A percentile compares a stretch with the other conserved stretches of the same genome.
Conservation (phyloP, 2,329 filamentous ascomycete species). For the Balansia obtecta region DNA sequence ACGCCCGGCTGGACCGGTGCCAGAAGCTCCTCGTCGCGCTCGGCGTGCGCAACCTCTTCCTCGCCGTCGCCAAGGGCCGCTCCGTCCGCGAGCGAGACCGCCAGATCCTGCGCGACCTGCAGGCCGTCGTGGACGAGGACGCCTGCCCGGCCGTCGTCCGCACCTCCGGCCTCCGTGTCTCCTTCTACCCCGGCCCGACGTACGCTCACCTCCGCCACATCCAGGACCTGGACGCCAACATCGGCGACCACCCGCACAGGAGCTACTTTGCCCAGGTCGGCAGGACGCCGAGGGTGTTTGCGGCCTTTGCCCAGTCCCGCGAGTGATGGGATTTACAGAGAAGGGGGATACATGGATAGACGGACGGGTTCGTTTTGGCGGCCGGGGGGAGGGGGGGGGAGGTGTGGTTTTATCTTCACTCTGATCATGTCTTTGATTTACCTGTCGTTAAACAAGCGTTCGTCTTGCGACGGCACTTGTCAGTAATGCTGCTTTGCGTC, state of each 20-base stretch:
- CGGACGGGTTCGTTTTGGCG: no score
- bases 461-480: no score
- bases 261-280: constrained; percentile 6
- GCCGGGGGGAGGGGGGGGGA: no score
- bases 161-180: constrained; percentile 1
- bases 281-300: constrained; percentile 6
- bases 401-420: no score
- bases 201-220: constrained; percentile 1
- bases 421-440: no score
- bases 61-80: neutral
- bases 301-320: constrained; percentile 5
- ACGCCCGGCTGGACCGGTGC: neutral
- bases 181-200: constrained; percentile 3
- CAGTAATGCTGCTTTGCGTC: no score
- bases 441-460: no score
- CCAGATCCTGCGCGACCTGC: constrained; percentile 4
- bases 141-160: neutral
- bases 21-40: constrained; percentile 7
- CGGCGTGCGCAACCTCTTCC: constrained; percentile 6
- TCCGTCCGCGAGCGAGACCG: constrained; percentile 3
- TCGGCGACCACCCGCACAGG: neutral
- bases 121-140: constrained; percentile 1
- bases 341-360: no score
- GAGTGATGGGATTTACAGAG: neutral
- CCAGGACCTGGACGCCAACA: constrained; percentile 4